A percentile compares a stretch with the other conserved stretches of the same genome.
These are phyloP conservation scores for Suillus bovinus DNA, from an alignment of 768 basidiomycete genomes.

Conservation along the genomic window DNA sequence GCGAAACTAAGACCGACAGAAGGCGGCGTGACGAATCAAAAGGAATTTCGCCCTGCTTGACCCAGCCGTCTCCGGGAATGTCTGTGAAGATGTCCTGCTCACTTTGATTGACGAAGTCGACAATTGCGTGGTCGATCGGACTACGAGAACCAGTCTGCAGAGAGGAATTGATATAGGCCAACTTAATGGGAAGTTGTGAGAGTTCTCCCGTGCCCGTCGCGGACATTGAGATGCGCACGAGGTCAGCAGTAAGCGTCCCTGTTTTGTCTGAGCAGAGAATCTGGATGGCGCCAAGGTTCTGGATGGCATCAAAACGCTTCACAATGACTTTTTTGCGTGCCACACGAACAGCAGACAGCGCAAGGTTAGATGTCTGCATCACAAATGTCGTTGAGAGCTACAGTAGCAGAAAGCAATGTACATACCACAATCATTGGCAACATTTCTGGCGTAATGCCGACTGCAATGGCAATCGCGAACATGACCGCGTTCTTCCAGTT, in stretches of 20 bases:
- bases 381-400: constrained; percentile 28
- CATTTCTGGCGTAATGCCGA: constrained; percentile 35
- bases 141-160: constrained; percentile 38
- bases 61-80: constrained; percentile 22
- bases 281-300: constrained; percentile 57
- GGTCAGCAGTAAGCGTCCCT: constrained; percentile 51
- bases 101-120: constrained; percentile 25
- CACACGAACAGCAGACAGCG: constrained; percentile 56
- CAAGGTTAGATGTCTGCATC: constrained; percentile 58
- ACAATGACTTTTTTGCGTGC: constrained; percentile 61
- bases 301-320: constrained; percentile 61
- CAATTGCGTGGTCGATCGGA: constrained; percentile 35
- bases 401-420: neutral
- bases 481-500: constrained; percentile 32
- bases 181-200: constrained; percentile 25
- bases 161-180: constrained; percentile 34
- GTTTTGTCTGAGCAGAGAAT: constrained; percentile 66
- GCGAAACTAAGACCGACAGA: constrained; percentile 36
- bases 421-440: constrained; percentile 36
- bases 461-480: constrained; percentile 33
- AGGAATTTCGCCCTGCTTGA: constrained; percentile 35
- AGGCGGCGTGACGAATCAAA: constrained; percentile 38
- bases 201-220: constrained; percentile 22
- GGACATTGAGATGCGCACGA: constrained; percentile 38
- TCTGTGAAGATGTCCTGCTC: constrained; percentile 16